Base-by-base conservation (phyloP, 1,139 yeast species). In the Yamadazyma sp. region DNA sequence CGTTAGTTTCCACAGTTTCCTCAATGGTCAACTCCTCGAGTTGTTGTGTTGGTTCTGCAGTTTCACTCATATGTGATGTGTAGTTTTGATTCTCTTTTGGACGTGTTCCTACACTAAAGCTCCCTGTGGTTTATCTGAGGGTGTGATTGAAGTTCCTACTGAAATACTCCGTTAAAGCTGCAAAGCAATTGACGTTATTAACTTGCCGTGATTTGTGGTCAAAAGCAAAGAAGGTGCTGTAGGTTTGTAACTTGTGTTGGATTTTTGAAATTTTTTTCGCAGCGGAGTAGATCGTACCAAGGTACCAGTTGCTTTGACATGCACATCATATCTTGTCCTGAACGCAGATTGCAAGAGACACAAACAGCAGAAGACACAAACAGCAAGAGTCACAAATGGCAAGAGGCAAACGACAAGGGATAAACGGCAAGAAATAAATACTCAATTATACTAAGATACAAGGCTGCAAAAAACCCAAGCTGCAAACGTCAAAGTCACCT, bases 401-500 rank as follows among this genome's bases (percentile, higher is more conserved):
- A n/a, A n/a, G n/a, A n/a, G n/a, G n/a, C n/a, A n/a, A n/a, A n/a
- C n/a, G n/a, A n/a, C n/a, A n/a, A n/a, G n/a, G n/a, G n/a, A n/a
- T n/a, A n/a, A n/a, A n/a, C n/a, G n/a, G n/a, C n/a, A n/a, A n/a
- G 22, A 20, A 24, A 24, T 24, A 24, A 24, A 24, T 24, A 24
- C 8, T 20, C 22, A 12, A 5, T 26, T 12, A 26, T 16, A 26
- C 29, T 26, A 24, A 9, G 11, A 12, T 14, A 27, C 30, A 27
- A 10, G 10, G 14, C 27, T 24, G 27, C 14, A 11, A 24, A 11
- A 24, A 24, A 24, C n/a, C n/a, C n/a, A 24, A 24, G 27, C 27
- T 24, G 27, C 27, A 24, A 24, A 24, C 5, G n/a, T 24, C n/a
- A n/a, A n/a, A n/a, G n/a, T n/a, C n/a, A n/a, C 8, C 46, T 62